These are phyloP conservation scores for Diaporthe citri DNA, from an alignment of 2,329 filamentous ascomycete species.

Conservation along the genomic window DNA sequence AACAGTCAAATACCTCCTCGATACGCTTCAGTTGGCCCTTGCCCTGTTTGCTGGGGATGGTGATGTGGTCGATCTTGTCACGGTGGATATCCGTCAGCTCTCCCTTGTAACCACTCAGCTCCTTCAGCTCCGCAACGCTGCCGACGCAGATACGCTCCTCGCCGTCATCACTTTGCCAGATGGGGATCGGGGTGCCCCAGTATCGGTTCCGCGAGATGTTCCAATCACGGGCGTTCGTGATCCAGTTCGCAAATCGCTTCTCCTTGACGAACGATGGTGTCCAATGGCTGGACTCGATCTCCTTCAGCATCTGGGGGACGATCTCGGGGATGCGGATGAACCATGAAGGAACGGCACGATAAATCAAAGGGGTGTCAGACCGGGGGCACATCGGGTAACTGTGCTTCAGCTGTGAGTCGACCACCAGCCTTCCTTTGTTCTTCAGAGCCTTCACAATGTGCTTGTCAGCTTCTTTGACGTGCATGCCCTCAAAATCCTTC, in stretches of 20 bases:
- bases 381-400: conserved; percentile 95
- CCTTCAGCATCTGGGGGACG: conserved; percentile 89
- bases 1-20: conserved; percentile 94
- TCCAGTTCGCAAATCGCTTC: conserved; percentile 91
- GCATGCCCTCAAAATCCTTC: conserved; percentile 83
- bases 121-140: conserved; percentile 84
- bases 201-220: conserved; percentile 94
- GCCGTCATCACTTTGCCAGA: conserved; percentile 92
- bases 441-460: conserved; percentile 92
- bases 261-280: conserved; percentile 93
- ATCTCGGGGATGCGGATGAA: conserved; percentile 90
- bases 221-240: conserved; percentile 92
- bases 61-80: conserved; percentile 93
- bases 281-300: conserved; percentile 92
- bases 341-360: conserved; percentile 93
- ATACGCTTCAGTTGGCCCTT: conserved; percentile 86
- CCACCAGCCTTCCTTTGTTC: conserved; percentile 79
- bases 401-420: conserved; percentile 89
- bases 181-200: conserved; percentile 92
- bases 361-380: conserved; percentile 95
- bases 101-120: conserved; percentile 87
- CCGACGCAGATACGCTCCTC: conserved; percentile 90
- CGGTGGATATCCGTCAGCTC: conserved; percentile 89
- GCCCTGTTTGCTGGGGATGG: conserved; percentile 89
- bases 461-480: conserved; percentile 94